These are phyloP conservation scores for Kodamaea lidongshanica DNA, from an alignment of 805 yeast species.

Conservation along the genomic window DNA sequence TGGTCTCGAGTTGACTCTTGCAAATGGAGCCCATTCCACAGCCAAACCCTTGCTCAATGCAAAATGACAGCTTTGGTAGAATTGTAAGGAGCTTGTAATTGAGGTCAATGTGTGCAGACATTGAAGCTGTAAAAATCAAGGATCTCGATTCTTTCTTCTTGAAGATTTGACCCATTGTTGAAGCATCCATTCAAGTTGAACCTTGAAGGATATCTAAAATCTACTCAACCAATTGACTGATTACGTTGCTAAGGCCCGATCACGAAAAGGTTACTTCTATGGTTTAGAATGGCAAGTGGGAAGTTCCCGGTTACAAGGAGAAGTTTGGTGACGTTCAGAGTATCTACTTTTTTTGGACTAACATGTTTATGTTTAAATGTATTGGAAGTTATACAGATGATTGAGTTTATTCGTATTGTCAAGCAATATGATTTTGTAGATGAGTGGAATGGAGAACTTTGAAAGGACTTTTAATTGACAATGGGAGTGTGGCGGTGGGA, in stretches of 20 bases:
- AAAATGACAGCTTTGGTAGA: conserved; percentile 4
- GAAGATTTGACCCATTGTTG: conserved; percentile 25
- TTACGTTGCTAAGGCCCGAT: neutral
- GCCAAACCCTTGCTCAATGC: conserved; percentile 7
- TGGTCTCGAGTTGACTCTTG: conserved; percentile 21
- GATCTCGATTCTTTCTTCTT: conserved; percentile 18
- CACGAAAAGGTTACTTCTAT: conserved; percentile 85
- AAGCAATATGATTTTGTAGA: too few relatives aligned
- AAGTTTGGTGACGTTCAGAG: conserved; percentile 96
- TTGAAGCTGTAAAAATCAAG: conserved; percentile 19
- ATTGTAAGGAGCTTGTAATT: conserved; percentile 13
- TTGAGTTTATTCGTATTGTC: neutral
- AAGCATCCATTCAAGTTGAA: conserved; percentile 27
- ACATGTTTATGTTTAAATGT: too few relatives aligned
- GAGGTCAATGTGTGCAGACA: conserved; percentile 19
- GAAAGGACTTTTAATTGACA: too few relatives aligned
- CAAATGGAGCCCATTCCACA: conserved; percentile 6
- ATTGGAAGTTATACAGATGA: too few relatives aligned
- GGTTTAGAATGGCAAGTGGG: conserved; percentile 94
- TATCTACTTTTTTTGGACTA: too few relatives aligned
- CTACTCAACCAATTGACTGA: neutral
- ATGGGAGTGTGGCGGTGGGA: too few relatives aligned
- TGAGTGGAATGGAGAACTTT: too few relatives aligned
- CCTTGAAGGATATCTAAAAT: conserved; percentile 11
- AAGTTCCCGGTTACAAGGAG: conserved; percentile 95